Evolutionary conservation across 495 filamentous ascomycete species (phyloP).

Genomic region (Pseudoneurospora amorphoporcata): DNA sequence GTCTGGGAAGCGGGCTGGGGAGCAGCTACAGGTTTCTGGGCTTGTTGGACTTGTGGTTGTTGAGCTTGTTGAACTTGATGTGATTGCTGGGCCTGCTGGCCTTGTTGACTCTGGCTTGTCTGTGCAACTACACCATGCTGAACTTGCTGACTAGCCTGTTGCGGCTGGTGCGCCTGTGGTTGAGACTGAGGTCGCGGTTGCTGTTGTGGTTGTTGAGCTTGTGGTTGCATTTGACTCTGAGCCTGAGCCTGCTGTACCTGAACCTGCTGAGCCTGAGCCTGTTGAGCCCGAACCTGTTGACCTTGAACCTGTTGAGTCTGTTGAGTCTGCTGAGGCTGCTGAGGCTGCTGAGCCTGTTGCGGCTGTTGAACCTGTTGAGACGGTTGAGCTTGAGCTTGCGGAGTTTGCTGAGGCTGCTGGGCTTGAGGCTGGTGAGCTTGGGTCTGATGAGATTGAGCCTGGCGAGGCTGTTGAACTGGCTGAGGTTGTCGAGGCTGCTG

Average conservation of each 20-base stretch:
- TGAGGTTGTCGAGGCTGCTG: neutral
- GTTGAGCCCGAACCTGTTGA: neutral
- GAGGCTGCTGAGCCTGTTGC: neutral
- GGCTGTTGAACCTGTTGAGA: neutral
- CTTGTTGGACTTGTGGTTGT: constrained; percentile 12
- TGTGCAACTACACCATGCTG: neutral
- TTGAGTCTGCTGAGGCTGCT: neutral
- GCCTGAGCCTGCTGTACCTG: constrained; percentile 1
- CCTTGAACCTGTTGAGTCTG: neutral
- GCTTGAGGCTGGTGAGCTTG: constrained; percentile 1
- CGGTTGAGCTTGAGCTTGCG: neutral
- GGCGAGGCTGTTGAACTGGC: neutral
- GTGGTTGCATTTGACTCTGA: neutral
- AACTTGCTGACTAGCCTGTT: constrained; percentile 12
- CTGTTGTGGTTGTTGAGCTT: neutral
- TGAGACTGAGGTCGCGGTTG: neutral
- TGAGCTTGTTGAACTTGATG: constrained; percentile 9
- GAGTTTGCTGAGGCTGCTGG: neutral
- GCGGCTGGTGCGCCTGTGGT: constrained; percentile 6
- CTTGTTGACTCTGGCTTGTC: neutral
- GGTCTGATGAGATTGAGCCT: neutral
- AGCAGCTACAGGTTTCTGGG: constrained; percentile 7
- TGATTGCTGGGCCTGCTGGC: constrained; percentile 3
- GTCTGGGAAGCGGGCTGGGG: neutral
- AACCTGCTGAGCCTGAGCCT: constrained; percentile 7